Evolutionary conservation across 2,329 filamentous ascomycete species (phyloP).

Genomic region (Juglanconis juglandina): DNA sequence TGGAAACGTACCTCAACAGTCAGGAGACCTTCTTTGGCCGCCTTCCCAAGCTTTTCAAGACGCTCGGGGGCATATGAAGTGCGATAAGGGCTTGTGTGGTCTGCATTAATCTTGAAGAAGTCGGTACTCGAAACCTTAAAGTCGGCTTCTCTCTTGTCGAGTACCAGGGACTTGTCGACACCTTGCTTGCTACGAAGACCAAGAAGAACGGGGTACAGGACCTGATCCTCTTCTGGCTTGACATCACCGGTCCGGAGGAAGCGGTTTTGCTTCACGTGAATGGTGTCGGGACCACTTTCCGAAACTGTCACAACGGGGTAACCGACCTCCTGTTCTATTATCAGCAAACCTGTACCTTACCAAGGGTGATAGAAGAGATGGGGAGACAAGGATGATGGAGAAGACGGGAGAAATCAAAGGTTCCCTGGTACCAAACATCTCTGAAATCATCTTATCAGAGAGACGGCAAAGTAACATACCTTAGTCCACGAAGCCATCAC

Average conservation of each 20-base stretch:
- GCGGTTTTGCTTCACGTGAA: constrained; percentile 89
- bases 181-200: constrained; percentile 81
- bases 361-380: neutral
- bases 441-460: neutral
- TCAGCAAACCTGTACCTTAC: neutral
- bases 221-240: constrained; percentile 86
- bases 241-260: constrained; percentile 91
- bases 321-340: constrained; percentile 62
- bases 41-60: constrained; percentile 80
- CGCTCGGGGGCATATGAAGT: constrained; percentile 83
- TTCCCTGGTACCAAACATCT: no score
- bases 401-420: no score
- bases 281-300: constrained; percentile 66
- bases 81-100: constrained; percentile 89
- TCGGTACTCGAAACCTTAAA: constrained; percentile 76
- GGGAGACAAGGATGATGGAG: no score
- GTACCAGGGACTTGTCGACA: constrained; percentile 70
- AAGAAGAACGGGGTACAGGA: constrained; percentile 85
- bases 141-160: constrained; percentile 67
- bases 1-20: constrained; percentile 57
- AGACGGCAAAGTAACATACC: neutral
- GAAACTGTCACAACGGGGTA: constrained; percentile 88
- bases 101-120: constrained; percentile 96
- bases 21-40: constrained; percentile 75
- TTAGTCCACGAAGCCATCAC: constrained; percentile 98